Percentiles rank a stretch among this genome's conserved stretches.
These are phyloP conservation scores for Trifolium subterraneum DNA, from an alignment of 306 rosid genomes.

Conservation along the genomic window DNA sequence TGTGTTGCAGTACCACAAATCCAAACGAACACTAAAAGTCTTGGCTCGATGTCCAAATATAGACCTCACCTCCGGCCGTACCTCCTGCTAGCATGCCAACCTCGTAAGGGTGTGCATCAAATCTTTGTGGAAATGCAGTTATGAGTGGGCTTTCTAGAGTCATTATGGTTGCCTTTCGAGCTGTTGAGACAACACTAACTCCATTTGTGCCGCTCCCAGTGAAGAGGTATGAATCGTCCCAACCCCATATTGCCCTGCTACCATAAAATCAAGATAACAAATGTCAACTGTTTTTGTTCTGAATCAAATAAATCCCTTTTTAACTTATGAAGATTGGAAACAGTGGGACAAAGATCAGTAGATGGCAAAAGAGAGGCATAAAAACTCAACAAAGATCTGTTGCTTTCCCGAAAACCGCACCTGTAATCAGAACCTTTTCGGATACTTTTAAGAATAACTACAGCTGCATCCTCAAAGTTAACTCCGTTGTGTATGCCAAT, in stretches of 20 bases:
- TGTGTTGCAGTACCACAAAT: neutral
- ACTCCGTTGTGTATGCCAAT: slow-evolving; percentile 69
- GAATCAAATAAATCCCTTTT: neutral
- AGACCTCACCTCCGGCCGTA: slow-evolving; percentile 54
- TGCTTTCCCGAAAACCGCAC: slow-evolving; percentile 48
- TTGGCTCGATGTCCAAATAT: slow-evolving; percentile 51
- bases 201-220: slow-evolving; percentile 72
- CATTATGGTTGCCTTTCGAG: slow-evolving; percentile 45
- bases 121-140: slow-evolving; percentile 78
- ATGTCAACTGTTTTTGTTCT: slow-evolving; percentile 3
- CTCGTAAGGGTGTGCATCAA: slow-evolving; percentile 61
- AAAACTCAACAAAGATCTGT: neutral
- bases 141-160: slow-evolving; percentile 67
- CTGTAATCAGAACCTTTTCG: slow-evolving; percentile 69
- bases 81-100: slow-evolving; percentile 55
- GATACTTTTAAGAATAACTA: slow-evolving; percentile 57
- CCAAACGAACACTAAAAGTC: neutral
- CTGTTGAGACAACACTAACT: slow-evolving; percentile 65
- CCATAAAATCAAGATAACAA: slow-evolving; percentile 36
- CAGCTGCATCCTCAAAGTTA: slow-evolving; percentile 56
- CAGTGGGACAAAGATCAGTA: slow-evolving; percentile 5
- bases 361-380: slow-evolving; percentile 3
- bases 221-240: slow-evolving; percentile 78
- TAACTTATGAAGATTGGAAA: slow-evolving; percentile 8
- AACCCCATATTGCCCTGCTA: slow-evolving; percentile 92